A percentile compares a stretch with the other conserved stretches of the same genome.
Conservation (phyloP, 2,329 filamentous ascomycete species). For the Cytospora piceae region DNA sequence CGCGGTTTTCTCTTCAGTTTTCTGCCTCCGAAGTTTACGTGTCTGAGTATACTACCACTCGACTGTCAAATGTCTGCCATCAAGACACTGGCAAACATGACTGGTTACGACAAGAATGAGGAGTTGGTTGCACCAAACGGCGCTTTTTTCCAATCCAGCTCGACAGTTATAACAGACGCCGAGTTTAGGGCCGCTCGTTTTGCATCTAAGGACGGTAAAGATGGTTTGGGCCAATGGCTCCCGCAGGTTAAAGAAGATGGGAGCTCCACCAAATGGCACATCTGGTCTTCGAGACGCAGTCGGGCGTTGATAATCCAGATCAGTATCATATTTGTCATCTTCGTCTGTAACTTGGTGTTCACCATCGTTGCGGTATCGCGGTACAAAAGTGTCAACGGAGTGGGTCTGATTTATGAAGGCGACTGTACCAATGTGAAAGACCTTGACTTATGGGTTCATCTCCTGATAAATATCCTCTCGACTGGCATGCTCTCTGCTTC, state of each 20-base stretch:
- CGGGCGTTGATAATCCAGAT: constrained; percentile 34
- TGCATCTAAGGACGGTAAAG: neutral
- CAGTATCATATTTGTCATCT: constrained; percentile 35
- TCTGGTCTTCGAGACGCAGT: constrained; percentile 33
- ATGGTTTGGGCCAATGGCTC: neutral
- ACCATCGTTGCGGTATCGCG: constrained; percentile 32
- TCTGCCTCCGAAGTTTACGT: no score
- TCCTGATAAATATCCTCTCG: constrained; percentile 39
- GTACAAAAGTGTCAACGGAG: constrained; percentile 32
- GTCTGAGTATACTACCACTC: neutral
- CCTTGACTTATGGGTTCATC: constrained; percentile 36
- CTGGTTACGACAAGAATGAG: neutral
- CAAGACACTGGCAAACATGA: neutral
- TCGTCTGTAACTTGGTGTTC: constrained; percentile 32
- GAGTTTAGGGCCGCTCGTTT: neutral
- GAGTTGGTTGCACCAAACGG: neutral
- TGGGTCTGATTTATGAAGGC: constrained; percentile 37
- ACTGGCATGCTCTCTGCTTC: constrained; percentile 40
- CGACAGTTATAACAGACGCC: neutral
- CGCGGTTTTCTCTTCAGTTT: neutral
- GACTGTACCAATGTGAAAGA: constrained; percentile 32
- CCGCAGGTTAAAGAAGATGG: neutral
- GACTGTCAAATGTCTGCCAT: neutral
- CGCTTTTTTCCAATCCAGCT: neutral
- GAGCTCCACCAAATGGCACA: constrained; percentile 22